Evolutionary conservation across 441 rosid species (phyloP).

Genomic region (Gossypium davidsonii): DNA sequence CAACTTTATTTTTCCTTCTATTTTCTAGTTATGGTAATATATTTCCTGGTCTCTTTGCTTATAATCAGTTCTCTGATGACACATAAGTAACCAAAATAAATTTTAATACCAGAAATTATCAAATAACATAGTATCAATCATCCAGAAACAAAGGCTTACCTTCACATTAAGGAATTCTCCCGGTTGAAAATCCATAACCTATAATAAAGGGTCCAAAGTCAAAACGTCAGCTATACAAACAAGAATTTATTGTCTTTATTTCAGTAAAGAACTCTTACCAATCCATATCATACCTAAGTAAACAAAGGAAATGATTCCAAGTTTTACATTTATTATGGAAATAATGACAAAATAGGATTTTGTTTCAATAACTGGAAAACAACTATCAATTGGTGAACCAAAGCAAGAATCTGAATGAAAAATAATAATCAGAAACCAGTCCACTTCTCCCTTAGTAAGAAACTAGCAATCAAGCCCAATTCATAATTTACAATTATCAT

Average conservation of each 20-base stretch:
- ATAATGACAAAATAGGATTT: not conserved
- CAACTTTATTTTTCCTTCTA: not conserved
- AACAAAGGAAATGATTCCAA: not conserved
- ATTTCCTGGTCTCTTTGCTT: not conserved
- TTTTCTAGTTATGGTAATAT: not conserved
- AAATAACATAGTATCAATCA: conserved; percentile 13
- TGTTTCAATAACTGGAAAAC: not conserved
- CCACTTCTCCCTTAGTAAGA: not conserved
- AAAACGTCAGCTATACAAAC: conserved; percentile 10
- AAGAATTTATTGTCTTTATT: not conserved
- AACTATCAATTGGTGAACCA: not conserved
- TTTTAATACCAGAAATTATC: conserved; percentile 6
- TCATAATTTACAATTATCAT: not conserved
- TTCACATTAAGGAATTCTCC: conserved; percentile 87
- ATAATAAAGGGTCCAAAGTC: conserved; percentile 14
- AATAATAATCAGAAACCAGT: not conserved
- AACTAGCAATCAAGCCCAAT: not conserved
- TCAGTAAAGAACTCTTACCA: not conserved
- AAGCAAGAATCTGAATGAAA: not conserved
- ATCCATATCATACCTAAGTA: not conserved
- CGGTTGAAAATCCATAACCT: conserved; percentile 94
- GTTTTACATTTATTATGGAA: not conserved
- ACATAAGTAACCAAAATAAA: not conserved
- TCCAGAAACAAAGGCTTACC: conserved; percentile 34
- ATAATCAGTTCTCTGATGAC: not conserved